Conservation (phyloP, 345 rosid genomes). For the Populus tremula region DNA sequence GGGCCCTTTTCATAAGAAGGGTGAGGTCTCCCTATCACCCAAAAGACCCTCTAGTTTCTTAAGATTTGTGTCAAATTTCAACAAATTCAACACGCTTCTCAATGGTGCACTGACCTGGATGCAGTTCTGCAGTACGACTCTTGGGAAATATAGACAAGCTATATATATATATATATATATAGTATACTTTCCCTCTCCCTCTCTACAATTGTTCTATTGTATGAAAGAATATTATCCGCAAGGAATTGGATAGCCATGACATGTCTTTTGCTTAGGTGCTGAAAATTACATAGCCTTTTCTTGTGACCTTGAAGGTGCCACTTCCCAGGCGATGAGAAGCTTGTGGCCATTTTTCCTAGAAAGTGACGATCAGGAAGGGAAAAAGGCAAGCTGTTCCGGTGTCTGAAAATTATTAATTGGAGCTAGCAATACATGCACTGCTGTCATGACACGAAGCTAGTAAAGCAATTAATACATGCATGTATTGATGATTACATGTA, state of each 20-base stretch:
- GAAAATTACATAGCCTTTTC: not conserved
- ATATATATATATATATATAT: too few species aligned
- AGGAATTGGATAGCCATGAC: not conserved
- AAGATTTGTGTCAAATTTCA: constrained; percentile 18
- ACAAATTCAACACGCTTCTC: constrained; percentile 31
- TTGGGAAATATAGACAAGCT: not conserved
- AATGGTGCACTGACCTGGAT: constrained; percentile 11
- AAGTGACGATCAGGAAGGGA: not conserved
- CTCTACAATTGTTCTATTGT: not conserved
- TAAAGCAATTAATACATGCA: not conserved
- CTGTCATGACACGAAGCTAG: not conserved
- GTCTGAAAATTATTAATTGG: not conserved
- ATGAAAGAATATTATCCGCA: not conserved
- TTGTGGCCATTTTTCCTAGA: not conserved
- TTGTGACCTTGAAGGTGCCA: not conserved
- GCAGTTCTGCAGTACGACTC: not conserved
- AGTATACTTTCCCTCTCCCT: not conserved
- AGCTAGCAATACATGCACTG: too few species aligned
- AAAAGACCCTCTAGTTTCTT: not conserved
- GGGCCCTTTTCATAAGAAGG: constrained; percentile 22
- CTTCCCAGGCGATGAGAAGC: not conserved
- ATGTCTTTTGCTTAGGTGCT: not conserved
- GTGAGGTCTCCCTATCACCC: constrained; percentile 32
- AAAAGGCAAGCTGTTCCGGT: not conserved
- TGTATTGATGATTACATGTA: not conserved